Conservation (phyloP, 345 rosid genomes). For the Punica granatum region DNA sequence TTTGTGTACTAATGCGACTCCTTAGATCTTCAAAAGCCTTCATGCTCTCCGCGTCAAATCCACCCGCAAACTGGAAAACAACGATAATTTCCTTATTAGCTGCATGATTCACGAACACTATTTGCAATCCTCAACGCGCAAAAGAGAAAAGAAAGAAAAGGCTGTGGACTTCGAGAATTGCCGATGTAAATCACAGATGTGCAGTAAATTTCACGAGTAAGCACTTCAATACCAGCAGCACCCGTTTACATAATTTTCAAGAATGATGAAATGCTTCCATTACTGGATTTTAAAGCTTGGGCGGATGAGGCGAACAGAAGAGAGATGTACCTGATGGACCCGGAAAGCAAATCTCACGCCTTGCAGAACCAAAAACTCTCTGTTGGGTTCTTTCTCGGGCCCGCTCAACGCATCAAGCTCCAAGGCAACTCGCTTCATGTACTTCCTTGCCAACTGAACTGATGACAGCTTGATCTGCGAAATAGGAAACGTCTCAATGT, state of each 20-base stretch:
- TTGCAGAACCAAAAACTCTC: constrained; percentile 90
- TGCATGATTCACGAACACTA: neutral
- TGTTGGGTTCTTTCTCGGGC: constrained; percentile 83
- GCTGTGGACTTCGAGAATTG: neutral
- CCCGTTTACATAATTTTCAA: neutral
- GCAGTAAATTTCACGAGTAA: neutral
- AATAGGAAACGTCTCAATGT: neutral
- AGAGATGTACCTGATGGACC: constrained; percentile 70
- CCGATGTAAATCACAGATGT: neutral
- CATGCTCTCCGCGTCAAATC: constrained; percentile 98
- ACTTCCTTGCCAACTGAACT: constrained; percentile 86
- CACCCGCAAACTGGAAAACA: constrained; percentile 81
- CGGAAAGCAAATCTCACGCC: constrained; percentile 95
- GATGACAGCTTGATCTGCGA: constrained; percentile 93
- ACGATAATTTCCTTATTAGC: neutral
- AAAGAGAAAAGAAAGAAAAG: neutral
- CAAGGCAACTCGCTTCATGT: constrained; percentile 85
- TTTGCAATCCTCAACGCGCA: constrained; percentile 6
- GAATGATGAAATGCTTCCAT: neutral
- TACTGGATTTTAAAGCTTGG: neutral
- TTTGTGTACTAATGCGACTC: constrained; percentile 51
- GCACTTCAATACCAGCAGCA: neutral
- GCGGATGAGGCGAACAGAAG: neutral
- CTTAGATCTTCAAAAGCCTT: constrained; percentile 92
- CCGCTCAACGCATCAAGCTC: constrained; percentile 77